Evolutionary conservation across 1,284 basidiomycete species (phyloP).

Genomic region (Cutaneotrichosporon sp.): DNA sequence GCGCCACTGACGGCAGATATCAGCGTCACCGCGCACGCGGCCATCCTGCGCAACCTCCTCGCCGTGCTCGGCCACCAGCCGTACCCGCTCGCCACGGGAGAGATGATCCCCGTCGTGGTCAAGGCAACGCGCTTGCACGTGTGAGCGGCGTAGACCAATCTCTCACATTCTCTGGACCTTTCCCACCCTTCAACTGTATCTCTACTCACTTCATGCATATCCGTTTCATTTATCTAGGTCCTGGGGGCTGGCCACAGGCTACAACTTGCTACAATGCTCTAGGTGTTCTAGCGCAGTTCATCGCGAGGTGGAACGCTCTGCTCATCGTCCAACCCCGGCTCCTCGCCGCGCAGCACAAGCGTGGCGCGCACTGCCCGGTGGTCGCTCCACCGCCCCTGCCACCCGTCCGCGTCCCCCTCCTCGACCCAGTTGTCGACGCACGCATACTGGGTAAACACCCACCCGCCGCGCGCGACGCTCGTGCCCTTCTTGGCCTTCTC

Average conservation of each 20-base stretch:
- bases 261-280: neutral
- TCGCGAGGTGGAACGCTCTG: neutral
- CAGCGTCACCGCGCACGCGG: slow-evolving; percentile 56
- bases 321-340: neutral
- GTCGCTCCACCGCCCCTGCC: slow-evolving; percentile 49
- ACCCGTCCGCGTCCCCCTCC: slow-evolving; percentile 37
- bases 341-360: slow-evolving; percentile 1
- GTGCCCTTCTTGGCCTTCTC: slow-evolving; percentile 6
- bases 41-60: slow-evolving; percentile 50
- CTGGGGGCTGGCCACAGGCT: neutral
- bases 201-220: slow-evolving; percentile 11
- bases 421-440: slow-evolving; percentile 48
- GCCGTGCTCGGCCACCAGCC: slow-evolving; percentile 49
- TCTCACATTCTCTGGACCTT: slow-evolving; percentile 57
- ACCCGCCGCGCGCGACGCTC: slow-evolving; percentile 28
- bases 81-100: slow-evolving; percentile 50
- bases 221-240: neutral
- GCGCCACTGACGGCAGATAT: slow-evolving; percentile 48
- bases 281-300: neutral
- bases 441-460: slow-evolving; percentile 35
- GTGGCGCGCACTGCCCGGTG: slow-evolving; percentile 45
- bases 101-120: slow-evolving; percentile 53
- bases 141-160: slow-evolving; percentile 48
- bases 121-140: slow-evolving; percentile 46
- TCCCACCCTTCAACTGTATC: neutral